Evolutionary conservation across 345 rosid species (phyloP).

Genomic region (Gossypium ekmanianum): DNA sequence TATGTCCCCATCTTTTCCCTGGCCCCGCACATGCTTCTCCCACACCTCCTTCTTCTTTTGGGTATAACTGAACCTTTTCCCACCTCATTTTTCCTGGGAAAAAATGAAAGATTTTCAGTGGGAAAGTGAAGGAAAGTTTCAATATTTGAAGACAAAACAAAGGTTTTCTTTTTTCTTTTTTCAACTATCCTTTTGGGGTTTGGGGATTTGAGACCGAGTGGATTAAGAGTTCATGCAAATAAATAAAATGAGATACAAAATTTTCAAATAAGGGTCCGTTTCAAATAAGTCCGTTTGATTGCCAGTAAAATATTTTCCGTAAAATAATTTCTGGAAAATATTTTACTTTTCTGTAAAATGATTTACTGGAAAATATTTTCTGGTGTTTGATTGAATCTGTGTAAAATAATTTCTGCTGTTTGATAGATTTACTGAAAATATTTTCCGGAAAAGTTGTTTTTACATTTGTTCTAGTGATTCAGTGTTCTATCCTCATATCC

Average conservation of each 20-base stretch:
- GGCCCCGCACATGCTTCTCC: slow-evolving; percentile 47
- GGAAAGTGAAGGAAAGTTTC: slow-evolving; percentile 32
- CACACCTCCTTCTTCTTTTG: not conserved
- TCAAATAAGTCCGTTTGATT: too few relatives aligned
- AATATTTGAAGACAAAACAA: slow-evolving; percentile 18
- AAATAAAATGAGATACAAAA: not conserved
- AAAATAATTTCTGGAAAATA: too few relatives aligned
- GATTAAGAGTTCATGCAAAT: slow-evolving; percentile 31
- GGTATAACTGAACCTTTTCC: slow-evolving; percentile 11
- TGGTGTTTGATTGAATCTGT: too few relatives aligned
- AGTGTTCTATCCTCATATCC: too few relatives aligned
- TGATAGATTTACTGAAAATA: too few relatives aligned
- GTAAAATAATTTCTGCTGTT: too few relatives aligned
- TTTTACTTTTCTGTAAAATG: too few relatives aligned
- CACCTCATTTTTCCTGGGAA: slow-evolving; percentile 9
- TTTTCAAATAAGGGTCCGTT: too few relatives aligned
- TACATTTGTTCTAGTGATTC: too few relatives aligned
- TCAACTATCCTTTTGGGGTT: not conserved
- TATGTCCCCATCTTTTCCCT: slow-evolving; percentile 98
- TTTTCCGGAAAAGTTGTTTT: too few relatives aligned
- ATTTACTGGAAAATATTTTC: too few relatives aligned
- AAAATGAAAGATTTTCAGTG: slow-evolving; percentile 11
- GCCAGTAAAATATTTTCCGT: too few relatives aligned
- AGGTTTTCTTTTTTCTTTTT: not conserved
- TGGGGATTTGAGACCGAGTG: slow-evolving; percentile 21